phyloP scores from a whole-genome alignment of 257 asterid genomes.

The Forsythia suspensa region DNA sequence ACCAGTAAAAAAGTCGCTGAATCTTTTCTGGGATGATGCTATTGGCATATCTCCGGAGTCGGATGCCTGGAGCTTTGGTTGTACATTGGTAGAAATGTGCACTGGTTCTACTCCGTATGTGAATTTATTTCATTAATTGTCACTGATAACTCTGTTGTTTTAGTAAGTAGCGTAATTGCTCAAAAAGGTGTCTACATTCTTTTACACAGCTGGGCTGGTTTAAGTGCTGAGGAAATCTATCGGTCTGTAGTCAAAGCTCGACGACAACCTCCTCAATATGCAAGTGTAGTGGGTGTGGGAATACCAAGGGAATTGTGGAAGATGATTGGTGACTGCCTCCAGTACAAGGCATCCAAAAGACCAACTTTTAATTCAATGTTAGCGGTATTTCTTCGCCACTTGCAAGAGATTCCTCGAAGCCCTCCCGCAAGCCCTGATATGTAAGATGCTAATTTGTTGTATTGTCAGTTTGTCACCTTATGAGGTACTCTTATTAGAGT shows the following conservation, averaged over 20 bases:
- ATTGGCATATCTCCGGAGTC: slow-evolving; percentile 96
- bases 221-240: slow-evolving; percentile 86
- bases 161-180: slow-evolving; percentile 25
- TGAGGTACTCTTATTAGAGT: slow-evolving; percentile 10
- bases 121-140: slow-evolving; percentile 20
- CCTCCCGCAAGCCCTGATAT: slow-evolving; percentile 95
- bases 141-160: slow-evolving; percentile 18
- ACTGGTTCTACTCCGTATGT: slow-evolving; percentile 98
- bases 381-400: slow-evolving; percentile 83
- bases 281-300: slow-evolving; percentile 96
- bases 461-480: slow-evolving; percentile 12
- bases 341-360: slow-evolving; percentile 79
- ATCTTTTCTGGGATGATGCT: slow-evolving; percentile 96
- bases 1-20: slow-evolving; percentile 86
- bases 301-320: slow-evolving; percentile 98
- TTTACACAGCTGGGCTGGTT: slow-evolving; percentile 87
- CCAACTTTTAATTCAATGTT: slow-evolving; percentile 95
- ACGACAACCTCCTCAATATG: slow-evolving; percentile 94
- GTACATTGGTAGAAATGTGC: slow-evolving; percentile 99
- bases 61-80: slow-evolving; percentile 99
- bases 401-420: slow-evolving; percentile 95
- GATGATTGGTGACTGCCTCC: slow-evolving; percentile 99
- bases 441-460: slow-evolving; percentile 50
- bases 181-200: slow-evolving; percentile 23
- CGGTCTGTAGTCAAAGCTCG: slow-evolving; percentile 82